Conservation (phyloP, 208 protist species). For the Trypanosoma conorhini region DNA sequence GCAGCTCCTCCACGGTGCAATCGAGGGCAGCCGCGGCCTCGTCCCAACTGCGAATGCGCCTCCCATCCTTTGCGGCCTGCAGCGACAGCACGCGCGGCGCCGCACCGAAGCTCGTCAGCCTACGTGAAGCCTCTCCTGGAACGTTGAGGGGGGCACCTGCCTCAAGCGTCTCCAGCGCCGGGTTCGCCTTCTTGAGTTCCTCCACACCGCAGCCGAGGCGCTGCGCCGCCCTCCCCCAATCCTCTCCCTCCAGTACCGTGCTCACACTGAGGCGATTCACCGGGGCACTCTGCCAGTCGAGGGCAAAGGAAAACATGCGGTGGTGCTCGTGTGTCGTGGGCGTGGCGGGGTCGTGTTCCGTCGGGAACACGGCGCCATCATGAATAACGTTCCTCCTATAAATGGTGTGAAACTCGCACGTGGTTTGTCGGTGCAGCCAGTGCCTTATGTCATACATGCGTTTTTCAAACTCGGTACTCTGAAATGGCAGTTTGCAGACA, state of each 20-base stretch:
- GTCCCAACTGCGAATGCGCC: conserved; percentile 51
- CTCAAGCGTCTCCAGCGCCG: conserved; percentile 33
- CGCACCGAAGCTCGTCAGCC: conserved; percentile 18
- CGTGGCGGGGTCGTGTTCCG: conserved; percentile 66
- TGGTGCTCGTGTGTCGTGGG: conserved; percentile 82
- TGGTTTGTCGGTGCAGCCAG: conserved; percentile 88
- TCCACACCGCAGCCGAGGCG: conserved; percentile 56
- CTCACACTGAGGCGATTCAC: conserved; percentile 62
- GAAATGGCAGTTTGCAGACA: conserved; percentile 86
- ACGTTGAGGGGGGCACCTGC: conserved; percentile 50
- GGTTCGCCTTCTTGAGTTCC: conserved; percentile 55
- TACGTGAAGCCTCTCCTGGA: conserved; percentile 40
- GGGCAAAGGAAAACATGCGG: conserved; percentile 88
- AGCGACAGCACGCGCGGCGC: conserved; percentile 50
- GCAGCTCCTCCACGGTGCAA: conserved; percentile 86
- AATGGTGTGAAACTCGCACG: conserved; percentile 88
- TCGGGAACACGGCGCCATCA: conserved; percentile 77
- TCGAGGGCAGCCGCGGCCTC: conserved; percentile 65
- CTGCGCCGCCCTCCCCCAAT: conserved; percentile 57
- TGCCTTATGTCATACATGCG: conserved; percentile 87
- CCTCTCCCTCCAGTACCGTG: conserved; percentile 50
- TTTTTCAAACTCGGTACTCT: conserved; percentile 90
- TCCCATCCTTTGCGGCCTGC: conserved; percentile 5
- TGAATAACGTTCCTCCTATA: conserved; percentile 83
- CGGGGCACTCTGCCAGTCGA: conserved; percentile 85